phyloP scores from a whole-genome alignment of 768 basidiomycete species.

The Lentinula raphanica region DNA sequence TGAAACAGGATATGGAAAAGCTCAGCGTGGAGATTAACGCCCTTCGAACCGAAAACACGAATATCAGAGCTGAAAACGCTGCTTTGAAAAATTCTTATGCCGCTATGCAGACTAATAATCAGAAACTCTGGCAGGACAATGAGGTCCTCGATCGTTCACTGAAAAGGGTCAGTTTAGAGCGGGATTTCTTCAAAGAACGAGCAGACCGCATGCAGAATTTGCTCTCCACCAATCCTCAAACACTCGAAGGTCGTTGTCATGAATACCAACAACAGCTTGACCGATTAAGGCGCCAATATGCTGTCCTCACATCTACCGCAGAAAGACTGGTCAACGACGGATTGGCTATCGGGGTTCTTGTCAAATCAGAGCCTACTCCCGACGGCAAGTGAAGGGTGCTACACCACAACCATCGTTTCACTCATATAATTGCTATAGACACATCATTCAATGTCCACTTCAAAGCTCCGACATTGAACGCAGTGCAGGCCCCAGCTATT shows the following conservation, averaged over 20 bases:
- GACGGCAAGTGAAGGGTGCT: background rate
- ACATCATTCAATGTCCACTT: background rate
- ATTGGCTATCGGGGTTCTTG: background rate
- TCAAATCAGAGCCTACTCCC: background rate
- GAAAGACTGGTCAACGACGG: conserved; percentile 2
- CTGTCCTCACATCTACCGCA: background rate
- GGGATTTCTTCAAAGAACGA: background rate
- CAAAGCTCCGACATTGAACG: background rate
- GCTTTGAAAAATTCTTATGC: background rate
- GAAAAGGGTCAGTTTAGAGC: background rate
- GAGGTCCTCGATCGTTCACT: background rate
- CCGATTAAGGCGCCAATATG: background rate
- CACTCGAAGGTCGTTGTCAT: background rate
- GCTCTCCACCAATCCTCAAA: background rate
- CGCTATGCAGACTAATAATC: background rate
- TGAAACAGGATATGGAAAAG: background rate
- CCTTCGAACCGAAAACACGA: background rate
- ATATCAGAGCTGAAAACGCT: background rate
- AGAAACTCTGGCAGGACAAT: conserved; percentile 4
- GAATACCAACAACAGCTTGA: background rate
- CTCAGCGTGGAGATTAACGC: background rate
- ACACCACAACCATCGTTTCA: background rate
- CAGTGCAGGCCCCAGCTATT: background rate
- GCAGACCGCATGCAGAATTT: background rate
- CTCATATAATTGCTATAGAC: background rate